A percentile compares a stretch with the other conserved stretches of the same genome.
These are phyloP conservation scores for Alopecurus myosuroides DNA, from an alignment of 176 grass and related monocot species.

Conservation along the genomic window DNA sequence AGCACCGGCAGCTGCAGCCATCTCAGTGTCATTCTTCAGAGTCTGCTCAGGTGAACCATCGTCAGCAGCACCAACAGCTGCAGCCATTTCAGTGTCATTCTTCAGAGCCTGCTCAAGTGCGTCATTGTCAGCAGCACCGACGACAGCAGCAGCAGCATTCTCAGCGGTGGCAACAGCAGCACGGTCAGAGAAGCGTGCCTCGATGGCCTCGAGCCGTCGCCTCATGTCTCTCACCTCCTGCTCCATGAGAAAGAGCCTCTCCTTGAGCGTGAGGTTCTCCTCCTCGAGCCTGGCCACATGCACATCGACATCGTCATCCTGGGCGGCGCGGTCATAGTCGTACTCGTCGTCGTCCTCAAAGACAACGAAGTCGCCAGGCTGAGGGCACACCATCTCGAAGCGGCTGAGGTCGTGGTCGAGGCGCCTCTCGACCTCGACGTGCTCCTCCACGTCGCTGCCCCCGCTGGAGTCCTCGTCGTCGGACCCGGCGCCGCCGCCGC, in stretches of 20 bases:
- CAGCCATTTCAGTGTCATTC: no score
- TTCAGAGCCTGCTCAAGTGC: no score
- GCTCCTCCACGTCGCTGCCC: slow-evolving; percentile 83
- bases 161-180: not conserved
- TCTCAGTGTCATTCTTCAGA: not conserved
- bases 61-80: not conserved
- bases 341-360: slow-evolving; percentile 51
- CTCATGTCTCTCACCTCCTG: slow-evolving; percentile 76
- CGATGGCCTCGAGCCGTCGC: slow-evolving; percentile 40
- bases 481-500: not conserved
- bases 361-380: not conserved
- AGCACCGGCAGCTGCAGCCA: no score
- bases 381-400: slow-evolving; percentile 94
- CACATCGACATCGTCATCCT: slow-evolving; percentile 2
- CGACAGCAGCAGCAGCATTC: slow-evolving; percentile 15
- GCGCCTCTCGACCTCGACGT: slow-evolving; percentile 79
- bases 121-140: no score
- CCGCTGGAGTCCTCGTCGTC: slow-evolving; percentile 50
- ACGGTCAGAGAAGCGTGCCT: slow-evolving; percentile 22
- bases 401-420: slow-evolving; percentile 90
- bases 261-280: slow-evolving; percentile 81
- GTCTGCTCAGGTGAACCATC: slow-evolving; percentile 1
- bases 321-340: not conserved
- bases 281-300: slow-evolving; percentile 70
- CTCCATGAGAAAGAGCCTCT: slow-evolving; percentile 88